Percentiles rank a stretch among this genome's conserved stretches.
These are phyloP conservation scores for Biscogniauxia sp. DNA, from an alignment of 2,329 filamentous ascomycete species.

Conservation along the genomic window DNA sequence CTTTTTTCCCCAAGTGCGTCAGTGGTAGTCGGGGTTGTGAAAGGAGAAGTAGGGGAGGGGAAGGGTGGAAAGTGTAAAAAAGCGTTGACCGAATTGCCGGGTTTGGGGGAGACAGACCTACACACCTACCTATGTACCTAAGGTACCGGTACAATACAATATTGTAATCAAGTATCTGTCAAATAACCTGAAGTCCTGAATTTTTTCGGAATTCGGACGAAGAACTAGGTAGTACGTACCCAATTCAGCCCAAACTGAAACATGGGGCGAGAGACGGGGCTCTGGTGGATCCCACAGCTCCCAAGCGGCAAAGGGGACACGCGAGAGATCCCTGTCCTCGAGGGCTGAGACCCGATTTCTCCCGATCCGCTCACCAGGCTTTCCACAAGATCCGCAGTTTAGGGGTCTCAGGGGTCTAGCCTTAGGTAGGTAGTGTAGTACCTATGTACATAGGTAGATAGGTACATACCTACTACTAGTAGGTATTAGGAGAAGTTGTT, in stretches of 20 bases:
- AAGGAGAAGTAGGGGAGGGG: neutral
- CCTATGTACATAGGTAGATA: too few relatives aligned
- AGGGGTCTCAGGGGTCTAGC: neutral
- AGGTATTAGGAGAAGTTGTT: neutral
- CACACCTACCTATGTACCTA: too few relatives aligned
- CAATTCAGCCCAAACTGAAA: neutral
- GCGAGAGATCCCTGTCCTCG: too few relatives aligned
- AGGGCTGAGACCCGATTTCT: constrained; percentile 2
- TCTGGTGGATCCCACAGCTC: too few relatives aligned
- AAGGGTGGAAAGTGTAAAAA: neutral
- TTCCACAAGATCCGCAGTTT: neutral
- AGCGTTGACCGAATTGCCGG: neutral
- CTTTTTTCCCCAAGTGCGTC: neutral
- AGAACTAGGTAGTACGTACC: neutral
- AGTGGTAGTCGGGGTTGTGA: neutral
- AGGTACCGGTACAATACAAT: too few relatives aligned
- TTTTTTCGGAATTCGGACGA: constrained; percentile 2
- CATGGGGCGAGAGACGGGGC: neutral
- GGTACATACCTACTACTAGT: too few relatives aligned
- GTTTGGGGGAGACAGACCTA: neutral
- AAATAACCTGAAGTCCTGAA: neutral
- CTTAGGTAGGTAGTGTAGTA: neutral
- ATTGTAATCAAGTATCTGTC: neutral
- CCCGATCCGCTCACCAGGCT: constrained; percentile 2
- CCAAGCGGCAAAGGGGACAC: too few relatives aligned